Percentiles rank a stretch among this genome's conserved stretches.
Evolutionary conservation across 2,329 filamentous ascomycete species (phyloP).

Genomic region (Xylariaceae sp.): DNA sequence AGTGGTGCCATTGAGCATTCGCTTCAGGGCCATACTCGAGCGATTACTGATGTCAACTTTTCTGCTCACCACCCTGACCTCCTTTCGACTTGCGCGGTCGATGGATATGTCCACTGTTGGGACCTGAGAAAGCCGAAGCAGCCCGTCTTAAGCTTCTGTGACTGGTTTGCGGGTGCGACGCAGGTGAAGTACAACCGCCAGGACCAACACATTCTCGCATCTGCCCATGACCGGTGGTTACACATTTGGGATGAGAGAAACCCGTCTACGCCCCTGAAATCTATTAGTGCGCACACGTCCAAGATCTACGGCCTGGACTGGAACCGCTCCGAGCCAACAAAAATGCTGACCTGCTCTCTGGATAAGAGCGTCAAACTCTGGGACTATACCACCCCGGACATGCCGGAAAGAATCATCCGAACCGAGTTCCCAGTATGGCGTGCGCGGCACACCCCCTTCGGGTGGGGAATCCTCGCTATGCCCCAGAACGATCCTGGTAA

Average conservation of each 20-base stretch:
- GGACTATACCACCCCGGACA: slow-evolving; percentile 63
- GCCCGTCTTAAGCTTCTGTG: slow-evolving; percentile 75
- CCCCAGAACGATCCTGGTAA: slow-evolving; percentile 82
- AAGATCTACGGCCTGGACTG: slow-evolving; percentile 96
- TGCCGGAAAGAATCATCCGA: slow-evolving; percentile 71
- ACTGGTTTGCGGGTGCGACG: slow-evolving; percentile 90
- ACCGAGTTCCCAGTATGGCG: slow-evolving; percentile 88
- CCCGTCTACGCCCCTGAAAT: slow-evolving; percentile 70
- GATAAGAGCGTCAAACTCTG: slow-evolving; percentile 93
- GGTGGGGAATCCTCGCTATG: slow-evolving; percentile 81
- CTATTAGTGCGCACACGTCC: slow-evolving; percentile 81
- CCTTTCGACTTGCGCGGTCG: slow-evolving; percentile 84
- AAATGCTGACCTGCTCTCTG: slow-evolving; percentile 79
- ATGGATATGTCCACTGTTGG: slow-evolving; percentile 91
- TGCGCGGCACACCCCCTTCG: slow-evolving; percentile 86
- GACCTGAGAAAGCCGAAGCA: slow-evolving; percentile 70
- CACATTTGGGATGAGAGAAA: slow-evolving; percentile 88
- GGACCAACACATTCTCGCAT: slow-evolving; percentile 80
- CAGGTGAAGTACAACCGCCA: slow-evolving; percentile 94
- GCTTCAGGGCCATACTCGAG: slow-evolving; percentile 76
- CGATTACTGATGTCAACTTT: slow-evolving; percentile 95
- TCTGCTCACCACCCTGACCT: slow-evolving; percentile 87
- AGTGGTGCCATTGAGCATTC: slow-evolving; percentile 76
- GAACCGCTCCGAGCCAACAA: slow-evolving; percentile 70
- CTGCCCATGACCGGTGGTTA: slow-evolving; percentile 81